A percentile compares a stretch with the other conserved stretches of the same genome.
These are phyloP conservation scores for Nemania serpens DNA, from an alignment of 2,329 filamentous ascomycete species.

Conservation along the genomic window DNA sequence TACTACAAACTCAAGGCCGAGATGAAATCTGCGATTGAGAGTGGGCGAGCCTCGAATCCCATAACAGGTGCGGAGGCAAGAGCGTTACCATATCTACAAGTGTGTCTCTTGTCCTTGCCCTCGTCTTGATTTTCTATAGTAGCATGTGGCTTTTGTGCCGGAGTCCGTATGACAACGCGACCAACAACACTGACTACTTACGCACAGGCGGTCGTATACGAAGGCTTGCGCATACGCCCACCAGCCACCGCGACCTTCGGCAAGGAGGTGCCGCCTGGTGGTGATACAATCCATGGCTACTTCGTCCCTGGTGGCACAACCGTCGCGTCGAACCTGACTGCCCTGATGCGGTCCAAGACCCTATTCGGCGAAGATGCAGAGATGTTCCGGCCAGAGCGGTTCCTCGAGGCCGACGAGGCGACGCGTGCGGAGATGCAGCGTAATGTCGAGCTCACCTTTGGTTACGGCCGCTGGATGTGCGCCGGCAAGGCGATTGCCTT, in stretches of 20 bases:
- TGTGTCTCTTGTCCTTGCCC: background rate
- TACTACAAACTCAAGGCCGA: constrained; percentile 52
- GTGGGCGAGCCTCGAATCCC: constrained; percentile 40
- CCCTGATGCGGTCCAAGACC: constrained; percentile 40
- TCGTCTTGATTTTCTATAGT: background rate
- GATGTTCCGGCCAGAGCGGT: constrained; percentile 51
- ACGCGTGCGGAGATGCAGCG: constrained; percentile 42
- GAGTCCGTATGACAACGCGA: background rate
- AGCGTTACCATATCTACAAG: constrained; percentile 40
- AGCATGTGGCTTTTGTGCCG: background rate
- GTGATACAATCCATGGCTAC: constrained; percentile 39
- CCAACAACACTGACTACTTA: background rate
- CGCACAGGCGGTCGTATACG: constrained; percentile 44
- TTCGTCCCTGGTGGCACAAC: constrained; percentile 46
- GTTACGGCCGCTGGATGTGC: constrained; percentile 47
- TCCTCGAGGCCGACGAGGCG: constrained; percentile 44
- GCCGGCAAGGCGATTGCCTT: constrained; percentile 49
- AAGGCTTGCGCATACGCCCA: constrained; percentile 46
- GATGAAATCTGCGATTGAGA: constrained; percentile 43
- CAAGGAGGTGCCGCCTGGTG: constrained; percentile 37
- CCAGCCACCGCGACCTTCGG: constrained; percentile 37
- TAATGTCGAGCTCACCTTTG: constrained; percentile 47
- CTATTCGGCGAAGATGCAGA: constrained; percentile 46
- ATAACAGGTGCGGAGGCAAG: constrained; percentile 41
- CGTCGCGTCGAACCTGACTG: constrained; percentile 44